A percentile compares a stretch with the other conserved stretches of the same genome.
phyloP scores from a whole-genome alignment of 2,329 filamentous ascomycete genomes.

The Metarhizium humberi region DNA sequence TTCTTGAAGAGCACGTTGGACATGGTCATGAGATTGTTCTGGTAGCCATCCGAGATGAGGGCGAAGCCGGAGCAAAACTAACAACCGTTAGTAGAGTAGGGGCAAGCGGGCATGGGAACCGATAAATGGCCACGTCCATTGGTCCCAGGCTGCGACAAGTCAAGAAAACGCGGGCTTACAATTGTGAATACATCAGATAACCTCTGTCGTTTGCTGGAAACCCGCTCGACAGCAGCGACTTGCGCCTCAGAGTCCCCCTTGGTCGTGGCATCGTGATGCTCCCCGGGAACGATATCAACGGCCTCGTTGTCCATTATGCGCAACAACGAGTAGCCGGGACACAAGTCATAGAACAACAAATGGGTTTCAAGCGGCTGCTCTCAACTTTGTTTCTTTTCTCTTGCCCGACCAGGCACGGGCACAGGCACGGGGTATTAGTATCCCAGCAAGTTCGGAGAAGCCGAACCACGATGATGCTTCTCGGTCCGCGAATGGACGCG shows the following conservation, averaged over 20 bases:
- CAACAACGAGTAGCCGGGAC: background rate
- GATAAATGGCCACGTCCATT: too few relatives aligned
- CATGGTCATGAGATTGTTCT: constrained; percentile 28
- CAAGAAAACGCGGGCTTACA: constrained; percentile 3
- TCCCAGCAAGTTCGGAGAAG: too few relatives aligned
- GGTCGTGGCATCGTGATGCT: background rate
- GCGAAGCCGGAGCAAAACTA: constrained; percentile 22
- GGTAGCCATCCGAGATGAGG: constrained; percentile 26
- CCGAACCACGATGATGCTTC: too few relatives aligned
- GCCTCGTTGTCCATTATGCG: background rate
- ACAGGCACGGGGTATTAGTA: too few relatives aligned
- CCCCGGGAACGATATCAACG: background rate
- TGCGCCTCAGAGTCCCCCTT: background rate
- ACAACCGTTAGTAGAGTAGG: background rate
- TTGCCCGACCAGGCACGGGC: too few relatives aligned
- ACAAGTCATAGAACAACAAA: too few relatives aligned
- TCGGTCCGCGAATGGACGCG: too few relatives aligned
- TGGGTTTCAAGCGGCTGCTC: background rate
- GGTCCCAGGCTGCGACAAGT: background rate
- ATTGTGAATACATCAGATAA: constrained; percentile 18
- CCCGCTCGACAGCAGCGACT: background rate
- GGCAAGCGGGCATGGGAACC: too few relatives aligned
- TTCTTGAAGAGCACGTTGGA: constrained; percentile 21
- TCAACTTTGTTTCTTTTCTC: too few relatives aligned
- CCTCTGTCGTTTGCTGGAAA: constrained; percentile 9